A percentile compares a stretch with the other conserved stretches of the same genome.
phyloP scores from a whole-genome alignment of 129 eudicot genomes.

The Calendula officinalis region DNA sequence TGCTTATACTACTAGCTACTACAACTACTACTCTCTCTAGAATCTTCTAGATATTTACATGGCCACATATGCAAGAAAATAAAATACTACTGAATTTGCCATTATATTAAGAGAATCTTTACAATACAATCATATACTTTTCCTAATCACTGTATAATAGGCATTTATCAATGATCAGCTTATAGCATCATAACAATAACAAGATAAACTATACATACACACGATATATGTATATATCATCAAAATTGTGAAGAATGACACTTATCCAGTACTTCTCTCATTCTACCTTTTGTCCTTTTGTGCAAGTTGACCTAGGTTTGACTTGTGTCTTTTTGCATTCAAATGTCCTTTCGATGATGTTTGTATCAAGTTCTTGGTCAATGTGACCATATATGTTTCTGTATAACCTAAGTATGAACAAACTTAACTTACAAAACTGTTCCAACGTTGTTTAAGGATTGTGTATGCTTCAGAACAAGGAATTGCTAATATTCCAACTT shows the following conservation, averaged over 20 bases:
- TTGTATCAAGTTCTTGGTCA: neutral
- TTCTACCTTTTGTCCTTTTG: neutral
- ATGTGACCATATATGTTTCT: constrained; percentile 5
- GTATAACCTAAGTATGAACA: constrained; percentile 27
- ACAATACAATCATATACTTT: neutral
- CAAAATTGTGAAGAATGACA: too few species aligned
- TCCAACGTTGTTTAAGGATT: constrained; percentile 73
- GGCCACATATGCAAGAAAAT: too few species aligned
- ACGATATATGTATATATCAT: neutral
- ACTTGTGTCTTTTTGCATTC: neutral
- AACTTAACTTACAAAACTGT: constrained; percentile 44
- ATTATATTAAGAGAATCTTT: neutral
- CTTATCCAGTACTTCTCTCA: neutral
- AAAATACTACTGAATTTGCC: neutral
- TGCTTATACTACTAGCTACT: too few species aligned
- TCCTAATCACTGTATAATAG: neutral
- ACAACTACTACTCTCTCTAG: too few species aligned
- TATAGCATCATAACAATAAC: neutral
- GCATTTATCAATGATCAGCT: neutral
- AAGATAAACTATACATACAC: neutral
- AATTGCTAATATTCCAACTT: constrained; percentile 47
- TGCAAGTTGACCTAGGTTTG: neutral
- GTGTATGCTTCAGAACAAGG: constrained; percentile 54
- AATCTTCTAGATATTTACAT: too few species aligned
- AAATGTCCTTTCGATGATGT: constrained; percentile 3